Base-by-base conservation (phyloP, 306 rosid species). In the Medicago arabica region DNA sequence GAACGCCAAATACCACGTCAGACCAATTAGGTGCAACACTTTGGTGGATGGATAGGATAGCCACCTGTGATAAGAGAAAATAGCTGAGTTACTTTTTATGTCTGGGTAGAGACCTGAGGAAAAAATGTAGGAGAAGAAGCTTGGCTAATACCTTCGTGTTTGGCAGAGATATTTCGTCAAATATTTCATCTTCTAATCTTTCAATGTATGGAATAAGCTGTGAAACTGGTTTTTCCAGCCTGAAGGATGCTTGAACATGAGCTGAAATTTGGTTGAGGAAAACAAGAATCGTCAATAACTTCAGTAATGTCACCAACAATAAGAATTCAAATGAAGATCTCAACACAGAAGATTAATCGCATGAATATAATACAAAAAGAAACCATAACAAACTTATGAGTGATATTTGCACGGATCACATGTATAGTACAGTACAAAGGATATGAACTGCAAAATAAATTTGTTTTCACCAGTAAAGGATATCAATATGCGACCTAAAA, bases 141-240 rank as follows among this genome's bases (percentile, higher is more conserved):
- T 62, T 73, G 71, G 78, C 73, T 43, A 36, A 80, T 77, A 95
- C 98, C 97, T 90, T 85, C 68, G 86, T 80, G 57, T 83, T 60
- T 67, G 97, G 96, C 58, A 88, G 85, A 67, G 91, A 92, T 83
- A 95, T 80, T 87, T 95, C 98, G 4, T 80, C 84, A 64, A 61
- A 79, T 78, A 95, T 85, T 74, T 95, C 98, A 75, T 88, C 84
- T 80, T 92, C 96, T 85, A 95, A 77, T 89, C 76, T 76, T 76
- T 76, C 77, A 12, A 95, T 69, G 70, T 80, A 88, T 13, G 97
- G 96, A 78, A 92, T 83, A 79, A 95, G 89, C 81, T 95, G 79
- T 18, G 78, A 75, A 79, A 89, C 96, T 11, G 96, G 97, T 78
- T 82, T 89, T 75, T 90, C 92, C 81, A 95, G 88, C 69, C 82